phyloP scores from a whole-genome alignment of 768 basidiomycete genomes.

The Rossbeevera mucosa region DNA sequence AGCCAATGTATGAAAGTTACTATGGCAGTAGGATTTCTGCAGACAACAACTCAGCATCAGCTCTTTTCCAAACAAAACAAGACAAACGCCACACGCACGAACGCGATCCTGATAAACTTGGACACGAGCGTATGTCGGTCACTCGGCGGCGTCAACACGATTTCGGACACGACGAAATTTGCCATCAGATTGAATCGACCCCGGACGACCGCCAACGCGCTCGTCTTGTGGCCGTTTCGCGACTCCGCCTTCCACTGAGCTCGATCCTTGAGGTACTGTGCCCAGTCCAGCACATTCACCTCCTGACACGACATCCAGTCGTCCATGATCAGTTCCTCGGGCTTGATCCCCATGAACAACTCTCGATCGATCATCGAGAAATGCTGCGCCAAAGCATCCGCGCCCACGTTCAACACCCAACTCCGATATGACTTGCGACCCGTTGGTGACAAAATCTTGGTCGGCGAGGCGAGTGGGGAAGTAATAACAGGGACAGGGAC shows the following conservation, averaged over 20 bases:
- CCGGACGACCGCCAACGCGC: constrained; percentile 67
- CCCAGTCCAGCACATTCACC: constrained; percentile 78
- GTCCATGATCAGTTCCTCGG: constrained; percentile 80
- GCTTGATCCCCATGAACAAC: constrained; percentile 76
- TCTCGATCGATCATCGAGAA: constrained; percentile 88
- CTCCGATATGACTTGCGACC: constrained; percentile 56
- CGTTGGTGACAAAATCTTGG: constrained; percentile 34
- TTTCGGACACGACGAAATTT: constrained; percentile 76
- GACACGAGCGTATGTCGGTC: constrained; percentile 62
- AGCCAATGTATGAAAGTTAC: constrained; percentile 74
- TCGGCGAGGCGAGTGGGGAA: constrained; percentile 23
- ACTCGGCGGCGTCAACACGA: constrained; percentile 65
- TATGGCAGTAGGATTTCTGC: constrained; percentile 76
- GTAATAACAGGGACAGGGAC: neutral
- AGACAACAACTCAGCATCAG: neutral
- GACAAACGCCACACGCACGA: constrained; percentile 45
- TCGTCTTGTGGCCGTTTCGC: constrained; percentile 55
- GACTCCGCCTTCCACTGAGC: constrained; percentile 63
- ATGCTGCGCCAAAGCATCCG: constrained; percentile 65
- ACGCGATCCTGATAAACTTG: constrained; percentile 85
- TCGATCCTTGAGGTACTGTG: constrained; percentile 71
- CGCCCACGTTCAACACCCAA: constrained; percentile 62
- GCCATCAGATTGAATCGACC: constrained; percentile 83
- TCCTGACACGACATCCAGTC: constrained; percentile 63
- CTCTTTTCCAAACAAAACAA: neutral